Base-by-base conservation (phyloP, 257 asterid genomes). In the Solanum tarapatanum region DNA sequence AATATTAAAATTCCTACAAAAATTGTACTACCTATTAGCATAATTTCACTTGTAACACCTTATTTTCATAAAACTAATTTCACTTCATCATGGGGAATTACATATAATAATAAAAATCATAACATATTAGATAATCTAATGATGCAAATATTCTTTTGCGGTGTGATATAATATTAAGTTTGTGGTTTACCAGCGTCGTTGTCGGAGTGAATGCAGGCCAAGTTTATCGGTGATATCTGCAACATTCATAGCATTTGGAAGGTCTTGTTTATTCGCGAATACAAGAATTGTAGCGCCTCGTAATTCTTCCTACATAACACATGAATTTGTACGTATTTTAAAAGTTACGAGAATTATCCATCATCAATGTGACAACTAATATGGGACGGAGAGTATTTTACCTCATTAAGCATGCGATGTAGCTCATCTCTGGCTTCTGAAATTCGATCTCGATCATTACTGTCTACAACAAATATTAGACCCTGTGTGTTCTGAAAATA, bases 261-360 rank as follows among this genome's bases (percentile, higher is more conserved):
- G 93, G 90, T 93, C 91, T 82, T 92, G 93, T 84, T 91, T 91
- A 66, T 90, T 92, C 28, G 94, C 93, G 77, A 90, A 90, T 11
- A 91, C 93, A 83, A 92, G 92, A 41, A 93, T 87, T 1, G 87
- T 85, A 30, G 94, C 87, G 3, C 83, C 87, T 12, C 92, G 77
- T 7, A 91, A 86, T 85, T 93, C 94, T 14, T 89, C 92, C 95
- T 93, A 83, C 33, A 28, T 55, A 75, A 28, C 36, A 68, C 21
- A 41, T 41, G 45, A 55, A 75, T 4, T 41, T 3, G 51, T 55
- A 7, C 33, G 28, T 24, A 66, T 66, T 66, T 12, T 26, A 26
- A 6, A 12, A 28, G 32, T 2, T 6, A 12, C 4, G 3, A 2
- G 8, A 12, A 12, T 28, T 33, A 68, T 26, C 0, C 35, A 84